Conservation (phyloP, 768 basidiomycete species). For the Tylopilus balloui region DNA sequence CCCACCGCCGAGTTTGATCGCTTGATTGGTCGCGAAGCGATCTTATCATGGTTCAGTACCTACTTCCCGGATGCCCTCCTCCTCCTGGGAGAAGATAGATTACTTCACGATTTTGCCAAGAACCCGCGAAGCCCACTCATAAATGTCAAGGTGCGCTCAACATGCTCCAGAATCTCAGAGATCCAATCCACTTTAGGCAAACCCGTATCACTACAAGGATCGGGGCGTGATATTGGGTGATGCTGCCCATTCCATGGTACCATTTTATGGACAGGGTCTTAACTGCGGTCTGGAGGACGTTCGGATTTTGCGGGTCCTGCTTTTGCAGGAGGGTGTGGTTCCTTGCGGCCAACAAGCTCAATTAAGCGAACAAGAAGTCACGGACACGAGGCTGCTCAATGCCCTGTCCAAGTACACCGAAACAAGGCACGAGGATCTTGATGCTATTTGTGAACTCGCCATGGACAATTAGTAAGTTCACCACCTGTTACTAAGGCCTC, state of each 20-base stretch:
- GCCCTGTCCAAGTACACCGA: slow-evolving; percentile 79
- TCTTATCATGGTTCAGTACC: slow-evolving; percentile 70
- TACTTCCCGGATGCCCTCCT: slow-evolving; percentile 88
- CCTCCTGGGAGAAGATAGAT: slow-evolving; percentile 74
- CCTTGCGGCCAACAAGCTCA: slow-evolving; percentile 35
- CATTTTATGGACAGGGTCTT: slow-evolving; percentile 94
- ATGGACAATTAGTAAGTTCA: slow-evolving; percentile 92
- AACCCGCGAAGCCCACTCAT: slow-evolving; percentile 90
- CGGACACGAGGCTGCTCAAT: slow-evolving; percentile 55
- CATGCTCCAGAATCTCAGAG: slow-evolving; percentile 17
- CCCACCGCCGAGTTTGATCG: slow-evolving; percentile 73
- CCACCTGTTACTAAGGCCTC: slow-evolving; percentile 25
- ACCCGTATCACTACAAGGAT: slow-evolving; percentile 88
- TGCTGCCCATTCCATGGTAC: slow-evolving; percentile 98
- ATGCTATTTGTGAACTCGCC: slow-evolving; percentile 88
- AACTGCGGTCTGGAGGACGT: slow-evolving; percentile 99
- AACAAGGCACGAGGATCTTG: slow-evolving; percentile 79
- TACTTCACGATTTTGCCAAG: slow-evolving; percentile 71
- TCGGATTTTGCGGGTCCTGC: slow-evolving; percentile 73
- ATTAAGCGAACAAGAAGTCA: slow-evolving; percentile 27
- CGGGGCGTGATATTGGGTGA: slow-evolving; percentile 87
- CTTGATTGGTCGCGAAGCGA: slow-evolving; percentile 52
- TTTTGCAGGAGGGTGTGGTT: slow-evolving; percentile 66
- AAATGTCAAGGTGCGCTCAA: slow-evolving; percentile 75
- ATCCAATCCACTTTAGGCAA: slow-evolving; percentile 47